Conservation (phyloP, 2,329 filamentous ascomycete genomes). For the Colletotrichum sojae region DNA sequence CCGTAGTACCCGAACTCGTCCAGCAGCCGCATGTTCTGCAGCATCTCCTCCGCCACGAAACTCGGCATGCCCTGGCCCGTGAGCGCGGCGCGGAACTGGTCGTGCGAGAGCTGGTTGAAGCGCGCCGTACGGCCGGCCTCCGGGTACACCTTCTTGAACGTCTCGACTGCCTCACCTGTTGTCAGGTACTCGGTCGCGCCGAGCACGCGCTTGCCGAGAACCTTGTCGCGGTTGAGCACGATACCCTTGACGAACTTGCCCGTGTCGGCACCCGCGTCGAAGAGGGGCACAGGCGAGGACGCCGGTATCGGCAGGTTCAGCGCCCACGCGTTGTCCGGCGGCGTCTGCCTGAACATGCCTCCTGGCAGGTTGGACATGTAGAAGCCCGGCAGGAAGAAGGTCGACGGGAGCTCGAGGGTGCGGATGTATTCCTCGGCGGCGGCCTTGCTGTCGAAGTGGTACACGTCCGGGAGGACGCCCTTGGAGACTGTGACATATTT, state of each 20-base stretch:
- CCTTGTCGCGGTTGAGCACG: slow-evolving; percentile 42
- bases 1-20: slow-evolving; percentile 58
- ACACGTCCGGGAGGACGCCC: slow-evolving; percentile 56
- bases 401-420: slow-evolving; percentile 58
- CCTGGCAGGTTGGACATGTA: slow-evolving; percentile 67
- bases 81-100: slow-evolving; percentile 54
- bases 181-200: slow-evolving; percentile 55
- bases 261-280: slow-evolving; percentile 55
- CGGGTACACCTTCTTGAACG: slow-evolving; percentile 49
- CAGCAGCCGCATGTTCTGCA: slow-evolving; percentile 60
- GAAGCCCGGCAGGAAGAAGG: slow-evolving; percentile 66
- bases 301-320: slow-evolving; percentile 50
- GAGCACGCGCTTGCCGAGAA: slow-evolving; percentile 52
- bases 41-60: slow-evolving; percentile 53
- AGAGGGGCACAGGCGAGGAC: slow-evolving; percentile 50
- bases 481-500: slow-evolving; percentile 50
- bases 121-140: slow-evolving; percentile 52
- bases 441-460: slow-evolving; percentile 72
- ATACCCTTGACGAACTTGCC: slow-evolving; percentile 55
- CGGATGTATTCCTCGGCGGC: slow-evolving; percentile 69
- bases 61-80: slow-evolving; percentile 41
- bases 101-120: slow-evolving; percentile 49
- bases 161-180: slow-evolving; percentile 49
- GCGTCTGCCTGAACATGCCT: slow-evolving; percentile 46
- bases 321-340: slow-evolving; percentile 50